phyloP scores from a whole-genome alignment of 495 filamentous ascomycete genomes.

The Penicillium salamii region DNA sequence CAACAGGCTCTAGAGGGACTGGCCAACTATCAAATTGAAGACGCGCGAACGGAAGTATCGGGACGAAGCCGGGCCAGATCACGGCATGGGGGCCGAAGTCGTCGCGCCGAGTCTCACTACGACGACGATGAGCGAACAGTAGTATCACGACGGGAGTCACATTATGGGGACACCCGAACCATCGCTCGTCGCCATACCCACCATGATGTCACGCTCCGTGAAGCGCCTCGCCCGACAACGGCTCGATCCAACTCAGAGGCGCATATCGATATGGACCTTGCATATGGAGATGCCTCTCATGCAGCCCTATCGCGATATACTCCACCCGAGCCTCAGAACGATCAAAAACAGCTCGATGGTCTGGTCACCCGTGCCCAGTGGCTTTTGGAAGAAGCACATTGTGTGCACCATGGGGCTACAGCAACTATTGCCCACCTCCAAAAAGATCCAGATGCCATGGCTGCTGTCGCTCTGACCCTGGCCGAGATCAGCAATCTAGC shows the following conservation, averaged over 20 bases:
- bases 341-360: slow-evolving; percentile 55
- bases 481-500: slow-evolving; percentile 84
- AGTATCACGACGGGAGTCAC: slow-evolving; percentile 11
- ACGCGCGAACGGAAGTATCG: slow-evolving; percentile 48
- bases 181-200: slow-evolving; percentile 48
- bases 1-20: slow-evolving; percentile 48
- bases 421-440: slow-evolving; percentile 84
- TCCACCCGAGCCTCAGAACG: slow-evolving; percentile 34
- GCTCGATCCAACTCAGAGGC: slow-evolving; percentile 48
- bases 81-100: slow-evolving; percentile 32
- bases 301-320: slow-evolving; percentile 37
- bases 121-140: slow-evolving; percentile 16
- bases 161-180: slow-evolving; percentile 23
- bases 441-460: slow-evolving; percentile 87
- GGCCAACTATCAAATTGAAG: slow-evolving; percentile 48
- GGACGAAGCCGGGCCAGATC: slow-evolving; percentile 33
- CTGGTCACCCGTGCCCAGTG: slow-evolving; percentile 67
- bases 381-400: slow-evolving; percentile 80
- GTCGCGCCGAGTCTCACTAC: slow-evolving; percentile 26
- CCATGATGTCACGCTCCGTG: slow-evolving; percentile 32
- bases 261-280: slow-evolving; percentile 81
- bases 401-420: slow-evolving; percentile 78
- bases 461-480: slow-evolving; percentile 87
- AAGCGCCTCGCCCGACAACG: slow-evolving; percentile 23
- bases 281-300: slow-evolving; percentile 64